Percentiles rank a stretch among this genome's conserved stretches.
These are phyloP conservation scores for Golubevia sp. DNA, from an alignment of 1,284 basidiomycete genomes.

Conservation along the genomic window DNA sequence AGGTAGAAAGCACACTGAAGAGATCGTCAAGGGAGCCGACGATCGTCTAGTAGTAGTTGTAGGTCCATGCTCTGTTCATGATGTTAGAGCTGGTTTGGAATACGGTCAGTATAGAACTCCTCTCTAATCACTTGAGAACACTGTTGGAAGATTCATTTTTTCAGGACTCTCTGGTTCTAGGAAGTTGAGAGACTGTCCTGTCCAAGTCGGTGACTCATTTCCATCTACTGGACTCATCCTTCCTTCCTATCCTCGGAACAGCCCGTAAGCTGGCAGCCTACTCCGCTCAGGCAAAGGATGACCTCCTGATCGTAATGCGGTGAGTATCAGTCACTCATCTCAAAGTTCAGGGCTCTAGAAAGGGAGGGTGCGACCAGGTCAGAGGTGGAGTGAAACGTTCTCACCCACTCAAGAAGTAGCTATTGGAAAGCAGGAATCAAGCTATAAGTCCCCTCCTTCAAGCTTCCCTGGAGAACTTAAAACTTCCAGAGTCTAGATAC, in stretches of 20 bases:
- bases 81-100: constrained; percentile 52
- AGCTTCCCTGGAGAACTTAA: no score
- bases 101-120: constrained; percentile 18
- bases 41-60: constrained; percentile 36
- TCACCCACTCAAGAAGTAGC: not conserved
- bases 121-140: no score
- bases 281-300: constrained; percentile 77
- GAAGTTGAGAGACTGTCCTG: no score
- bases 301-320: constrained; percentile 88
- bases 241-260: not conserved
- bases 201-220: no score
- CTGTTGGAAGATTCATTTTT: no score
- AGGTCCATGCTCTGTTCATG: constrained; percentile 58
- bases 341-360: not conserved
- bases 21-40: constrained; percentile 12
- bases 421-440: no score
- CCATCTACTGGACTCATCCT: not conserved
- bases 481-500: no score
- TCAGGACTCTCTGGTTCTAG: no score
- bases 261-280: constrained; percentile 77
- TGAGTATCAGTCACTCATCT: no score
- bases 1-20: constrained; percentile 8
- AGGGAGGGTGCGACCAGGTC: no score
- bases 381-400: constrained; percentile 68
- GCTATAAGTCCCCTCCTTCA: no score